Conservation (phyloP, 164 flowering plant species). For the Vitis rupestris region DNA sequence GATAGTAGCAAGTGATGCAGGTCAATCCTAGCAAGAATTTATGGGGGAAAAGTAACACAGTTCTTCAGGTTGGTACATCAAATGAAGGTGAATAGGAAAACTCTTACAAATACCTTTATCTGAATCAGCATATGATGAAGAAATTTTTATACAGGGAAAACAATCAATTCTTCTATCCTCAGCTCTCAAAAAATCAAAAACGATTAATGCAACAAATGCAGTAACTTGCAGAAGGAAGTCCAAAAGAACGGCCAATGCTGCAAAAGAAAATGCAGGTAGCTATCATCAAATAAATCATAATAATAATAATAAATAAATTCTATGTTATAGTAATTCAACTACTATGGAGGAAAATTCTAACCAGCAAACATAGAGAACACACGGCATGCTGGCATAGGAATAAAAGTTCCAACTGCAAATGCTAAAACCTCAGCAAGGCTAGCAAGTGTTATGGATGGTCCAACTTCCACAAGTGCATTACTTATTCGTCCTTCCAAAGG, state of each 20-base stretch:
- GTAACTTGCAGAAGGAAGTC: conserved; percentile 98
- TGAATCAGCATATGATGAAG: conserved; percentile 37
- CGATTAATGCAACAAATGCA: conserved; percentile 94
- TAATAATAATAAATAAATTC: background rate
- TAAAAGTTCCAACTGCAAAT: conserved; percentile 96
- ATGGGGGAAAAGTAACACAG: no score
- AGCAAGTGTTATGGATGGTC: conserved; percentile 95
- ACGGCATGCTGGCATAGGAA: conserved; percentile 98
- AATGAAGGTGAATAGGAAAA: background rate
- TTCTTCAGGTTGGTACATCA: background rate
- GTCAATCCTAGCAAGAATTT: background rate
- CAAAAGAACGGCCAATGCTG: conserved; percentile 95
- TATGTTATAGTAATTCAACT: background rate
- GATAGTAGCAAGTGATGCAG: background rate
- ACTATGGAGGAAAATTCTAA: conserved; percentile 10
- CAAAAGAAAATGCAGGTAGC: conserved; percentile 17
- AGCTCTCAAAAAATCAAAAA: conserved; percentile 78
- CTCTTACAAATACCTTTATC: conserved; percentile 49
- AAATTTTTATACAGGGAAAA: conserved; percentile 77
- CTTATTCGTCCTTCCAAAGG: conserved; percentile 83
- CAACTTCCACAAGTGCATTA: conserved; percentile 95
- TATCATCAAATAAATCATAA: background rate
- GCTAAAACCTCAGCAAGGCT: conserved; percentile 92
- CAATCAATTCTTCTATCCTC: conserved; percentile 89
- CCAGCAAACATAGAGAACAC: conserved; percentile 99